Evolutionary conservation across 352 stramenopile genomes (phyloP).

Genomic region (Phytopythium delawarense): DNA sequence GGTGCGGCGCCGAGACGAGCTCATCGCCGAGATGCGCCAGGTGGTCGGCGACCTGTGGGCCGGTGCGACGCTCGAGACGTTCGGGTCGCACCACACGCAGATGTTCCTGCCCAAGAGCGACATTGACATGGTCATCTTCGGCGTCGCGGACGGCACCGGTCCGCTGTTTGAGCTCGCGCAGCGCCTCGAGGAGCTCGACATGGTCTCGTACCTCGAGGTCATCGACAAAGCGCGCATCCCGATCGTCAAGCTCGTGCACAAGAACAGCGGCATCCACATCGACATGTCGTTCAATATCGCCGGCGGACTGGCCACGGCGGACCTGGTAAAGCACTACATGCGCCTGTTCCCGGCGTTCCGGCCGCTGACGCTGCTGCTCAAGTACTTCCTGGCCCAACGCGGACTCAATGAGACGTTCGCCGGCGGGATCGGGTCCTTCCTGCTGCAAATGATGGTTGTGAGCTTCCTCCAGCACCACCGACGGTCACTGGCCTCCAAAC

Average conservation of each 20-base stretch:
- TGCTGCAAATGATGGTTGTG: slow-evolving; percentile 95
- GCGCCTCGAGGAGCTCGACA: slow-evolving; percentile 52
- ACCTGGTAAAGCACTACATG: slow-evolving; percentile 91
- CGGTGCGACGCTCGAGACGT: slow-evolving; percentile 78
- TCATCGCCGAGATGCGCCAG: slow-evolving; percentile 74
- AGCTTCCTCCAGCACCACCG: slow-evolving; percentile 92
- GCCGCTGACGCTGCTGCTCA: slow-evolving; percentile 93
- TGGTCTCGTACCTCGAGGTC: slow-evolving; percentile 92
- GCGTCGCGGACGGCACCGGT: slow-evolving; percentile 48
- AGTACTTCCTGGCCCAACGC: slow-evolving; percentile 94
- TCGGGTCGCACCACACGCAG: slow-evolving; percentile 91
- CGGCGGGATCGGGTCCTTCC: slow-evolving; percentile 91
- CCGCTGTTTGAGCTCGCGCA: slow-evolving; percentile 48
- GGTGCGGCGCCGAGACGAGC: slow-evolving; percentile 43
- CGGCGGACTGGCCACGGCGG: slow-evolving; percentile 76
- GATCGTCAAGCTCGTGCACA: slow-evolving; percentile 95
- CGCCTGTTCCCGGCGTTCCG: slow-evolving; percentile 88
- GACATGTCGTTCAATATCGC: slow-evolving; percentile 93
- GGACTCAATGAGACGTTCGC: slow-evolving; percentile 94
- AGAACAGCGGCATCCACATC: slow-evolving; percentile 81
- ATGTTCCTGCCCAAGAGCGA: slow-evolving; percentile 91
- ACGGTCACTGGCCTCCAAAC: slow-evolving; percentile 37
- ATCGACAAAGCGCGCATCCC: slow-evolving; percentile 94
- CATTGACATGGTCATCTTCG: slow-evolving; percentile 93
- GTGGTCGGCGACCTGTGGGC: slow-evolving; percentile 58